phyloP scores from a whole-genome alignment of 257 asterid genomes.

The Solanum okadae region DNA sequence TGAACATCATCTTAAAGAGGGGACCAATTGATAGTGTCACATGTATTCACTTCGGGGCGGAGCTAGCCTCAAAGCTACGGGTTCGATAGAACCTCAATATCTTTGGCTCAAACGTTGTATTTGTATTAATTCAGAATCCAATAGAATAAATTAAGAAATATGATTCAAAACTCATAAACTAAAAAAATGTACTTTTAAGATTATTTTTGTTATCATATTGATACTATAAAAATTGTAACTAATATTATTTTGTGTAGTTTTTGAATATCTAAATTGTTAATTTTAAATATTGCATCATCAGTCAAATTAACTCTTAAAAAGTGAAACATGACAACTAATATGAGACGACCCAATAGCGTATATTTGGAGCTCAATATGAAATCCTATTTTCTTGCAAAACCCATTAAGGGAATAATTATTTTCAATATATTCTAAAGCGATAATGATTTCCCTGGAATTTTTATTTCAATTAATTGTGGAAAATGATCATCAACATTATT shows the following conservation, averaged over 20 bases:
- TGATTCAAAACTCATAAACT: not conserved
- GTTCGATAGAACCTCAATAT: not conserved
- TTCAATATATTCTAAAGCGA: not conserved
- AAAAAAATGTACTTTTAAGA: not conserved
- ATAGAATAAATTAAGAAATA: not conserved
- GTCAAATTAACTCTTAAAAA: not conserved
- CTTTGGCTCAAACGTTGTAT: not conserved
- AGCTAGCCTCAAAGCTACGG: not conserved
- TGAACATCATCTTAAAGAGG: not conserved
- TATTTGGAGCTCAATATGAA: no score
- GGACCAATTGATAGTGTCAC: not conserved
- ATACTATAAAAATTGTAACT: not conserved
- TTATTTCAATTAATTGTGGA: not conserved
- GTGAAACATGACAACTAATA: not conserved
- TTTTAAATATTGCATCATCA: not conserved
- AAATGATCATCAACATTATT: not conserved
- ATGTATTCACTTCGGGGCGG: not conserved
- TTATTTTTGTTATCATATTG: not conserved
- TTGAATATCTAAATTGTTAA: not conserved
- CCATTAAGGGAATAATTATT: not conserved
- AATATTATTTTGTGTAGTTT: not conserved
- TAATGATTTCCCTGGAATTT: not conserved
- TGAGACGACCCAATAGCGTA: not conserved
- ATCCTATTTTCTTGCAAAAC: no score
- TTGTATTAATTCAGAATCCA: not conserved